These are phyloP conservation scores for Petunia secreta DNA, from an alignment of 257 asterid genomes.

Conservation along the genomic window DNA sequence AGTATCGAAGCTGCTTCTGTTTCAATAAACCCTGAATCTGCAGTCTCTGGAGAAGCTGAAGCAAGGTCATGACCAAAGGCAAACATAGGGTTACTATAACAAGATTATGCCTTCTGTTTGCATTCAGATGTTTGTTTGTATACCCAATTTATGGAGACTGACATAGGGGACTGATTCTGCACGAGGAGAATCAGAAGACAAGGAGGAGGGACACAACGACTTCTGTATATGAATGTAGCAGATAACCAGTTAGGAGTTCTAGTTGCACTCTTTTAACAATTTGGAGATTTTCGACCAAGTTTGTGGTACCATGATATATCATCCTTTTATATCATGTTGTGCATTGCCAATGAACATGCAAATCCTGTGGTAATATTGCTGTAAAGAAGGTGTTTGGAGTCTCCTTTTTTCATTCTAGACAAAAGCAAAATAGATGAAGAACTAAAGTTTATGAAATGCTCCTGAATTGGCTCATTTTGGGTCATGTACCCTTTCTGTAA, in stretches of 20 bases:
- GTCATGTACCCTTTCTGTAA: neutral
- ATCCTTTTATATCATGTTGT: neutral
- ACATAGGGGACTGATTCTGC: conserved; percentile 1
- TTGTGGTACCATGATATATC: neutral
- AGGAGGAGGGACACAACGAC: neutral
- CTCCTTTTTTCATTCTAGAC: conserved; percentile 2
- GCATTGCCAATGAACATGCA: neutral
- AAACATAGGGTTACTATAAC: neutral
- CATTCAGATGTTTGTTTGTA: conserved; percentile 12
- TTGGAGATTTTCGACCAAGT: conserved; percentile 4
- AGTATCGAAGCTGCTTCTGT: conserved; percentile 40
- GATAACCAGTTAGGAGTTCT: conserved; percentile 12
- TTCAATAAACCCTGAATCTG: conserved; percentile 42
- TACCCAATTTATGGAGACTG: neutral
- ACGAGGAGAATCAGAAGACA: conserved; percentile 18
- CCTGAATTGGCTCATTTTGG: conserved; percentile 10
- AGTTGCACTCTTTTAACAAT: conserved; percentile 3
- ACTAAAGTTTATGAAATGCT: neutral
- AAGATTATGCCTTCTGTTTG: conserved; percentile 7
- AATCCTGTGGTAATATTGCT: neutral
- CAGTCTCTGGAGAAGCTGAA: conserved; percentile 43
- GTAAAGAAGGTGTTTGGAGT: conserved; percentile 8
- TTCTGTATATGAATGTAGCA: conserved; percentile 19
- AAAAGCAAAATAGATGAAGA: neutral
- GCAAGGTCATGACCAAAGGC: conserved; percentile 42